These are phyloP conservation scores for Plantago major DNA, from an alignment of 257 asterid species.

Conservation along the genomic window DNA sequence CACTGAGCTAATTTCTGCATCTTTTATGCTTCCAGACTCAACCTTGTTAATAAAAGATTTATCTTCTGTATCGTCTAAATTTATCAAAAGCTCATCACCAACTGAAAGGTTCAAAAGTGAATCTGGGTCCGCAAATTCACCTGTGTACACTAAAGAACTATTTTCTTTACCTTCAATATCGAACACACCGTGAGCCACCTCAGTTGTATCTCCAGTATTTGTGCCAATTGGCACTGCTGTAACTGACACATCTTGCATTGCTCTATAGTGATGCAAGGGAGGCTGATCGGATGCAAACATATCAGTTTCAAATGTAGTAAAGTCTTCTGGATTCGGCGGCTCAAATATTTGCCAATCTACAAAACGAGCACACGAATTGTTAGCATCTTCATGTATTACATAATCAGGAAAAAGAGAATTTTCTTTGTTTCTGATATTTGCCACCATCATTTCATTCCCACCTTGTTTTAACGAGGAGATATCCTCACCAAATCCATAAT, in stretches of 20 bases:
- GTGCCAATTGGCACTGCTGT: conserved; percentile 34
- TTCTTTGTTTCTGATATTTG: conserved; percentile 26
- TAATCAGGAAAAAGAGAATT: conserved; percentile 20
- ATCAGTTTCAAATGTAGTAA: conserved; percentile 31
- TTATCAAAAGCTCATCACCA: conserved; percentile 62
- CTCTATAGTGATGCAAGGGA: conserved; percentile 37
- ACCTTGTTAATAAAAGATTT: conserved; percentile 32
- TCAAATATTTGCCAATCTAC: conserved; percentile 36
- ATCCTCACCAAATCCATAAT: conserved; percentile 44
- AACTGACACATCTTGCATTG: conserved; percentile 36
- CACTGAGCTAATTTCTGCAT: conserved; percentile 28
- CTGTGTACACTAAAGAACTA: conserved; percentile 28
- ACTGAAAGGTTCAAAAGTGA: conserved; percentile 83
- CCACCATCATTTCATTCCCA: conserved; percentile 36
- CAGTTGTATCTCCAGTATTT: conserved; percentile 29
- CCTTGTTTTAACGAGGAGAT: conserved; percentile 35
- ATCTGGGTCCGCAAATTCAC: conserved; percentile 73
- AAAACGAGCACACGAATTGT: conserved; percentile 35
- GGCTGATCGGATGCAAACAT: conserved; percentile 42
- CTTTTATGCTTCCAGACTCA: conserved; percentile 29
- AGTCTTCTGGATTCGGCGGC: conserved; percentile 39
- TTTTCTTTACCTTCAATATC: conserved; percentile 33
- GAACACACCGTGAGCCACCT: conserved; percentile 31
- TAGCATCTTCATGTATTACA: conserved; percentile 34
- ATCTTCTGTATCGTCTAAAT: conserved; percentile 42